These are phyloP conservation scores for Cytospora leucostoma DNA, from an alignment of 2,329 filamentous ascomycete genomes.

Conservation along the genomic window DNA sequence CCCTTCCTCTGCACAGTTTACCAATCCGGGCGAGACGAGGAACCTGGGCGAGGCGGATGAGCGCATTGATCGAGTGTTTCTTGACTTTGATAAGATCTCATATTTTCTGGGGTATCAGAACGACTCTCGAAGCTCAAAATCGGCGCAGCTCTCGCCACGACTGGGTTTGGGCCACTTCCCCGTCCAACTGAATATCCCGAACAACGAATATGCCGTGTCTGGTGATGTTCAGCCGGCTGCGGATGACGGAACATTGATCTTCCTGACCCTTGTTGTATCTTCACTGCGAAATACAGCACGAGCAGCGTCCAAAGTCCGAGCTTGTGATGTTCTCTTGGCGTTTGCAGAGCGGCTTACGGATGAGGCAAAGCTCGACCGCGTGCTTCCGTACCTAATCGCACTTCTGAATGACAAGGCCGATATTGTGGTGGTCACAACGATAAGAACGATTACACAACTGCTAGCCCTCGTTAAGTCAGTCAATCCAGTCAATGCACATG, in stretches of 20 bases:
- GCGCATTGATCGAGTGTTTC: conserved; percentile 87
- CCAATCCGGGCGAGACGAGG: conserved; percentile 65
- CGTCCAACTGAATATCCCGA: conserved; percentile 82
- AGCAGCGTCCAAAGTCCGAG: conserved; percentile 81
- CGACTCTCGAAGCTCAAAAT: conserved; percentile 38
- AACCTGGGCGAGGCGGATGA: conserved; percentile 89
- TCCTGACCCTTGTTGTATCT: conserved; percentile 84
- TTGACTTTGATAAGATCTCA: conserved; percentile 97
- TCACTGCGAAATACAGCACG: conserved; percentile 88
- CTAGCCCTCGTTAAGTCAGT: conserved; percentile 86
- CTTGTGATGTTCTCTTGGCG: conserved; percentile 87
- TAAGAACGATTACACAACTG: conserved; percentile 86
- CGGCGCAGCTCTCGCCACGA: conserved; percentile 44
- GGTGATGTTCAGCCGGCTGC: conserved; percentile 60
- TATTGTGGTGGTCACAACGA: conserved; percentile 79
- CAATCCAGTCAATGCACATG: conserved; percentile 72
- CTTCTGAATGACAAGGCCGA: conserved; percentile 81
- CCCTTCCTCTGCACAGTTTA: conserved; percentile 75
- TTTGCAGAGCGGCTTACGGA: conserved; percentile 91
- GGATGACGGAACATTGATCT: conserved; percentile 91
- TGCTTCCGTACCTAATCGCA: conserved; percentile 85
- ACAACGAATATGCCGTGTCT: conserved; percentile 72
- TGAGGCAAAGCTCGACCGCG: conserved; percentile 91
- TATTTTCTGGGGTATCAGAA: conserved; percentile 83
- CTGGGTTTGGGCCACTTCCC: conserved; percentile 70